Conservation (phyloP, 2,329 filamentous ascomycete species). For the Aspergillus aculeatinus region DNA sequence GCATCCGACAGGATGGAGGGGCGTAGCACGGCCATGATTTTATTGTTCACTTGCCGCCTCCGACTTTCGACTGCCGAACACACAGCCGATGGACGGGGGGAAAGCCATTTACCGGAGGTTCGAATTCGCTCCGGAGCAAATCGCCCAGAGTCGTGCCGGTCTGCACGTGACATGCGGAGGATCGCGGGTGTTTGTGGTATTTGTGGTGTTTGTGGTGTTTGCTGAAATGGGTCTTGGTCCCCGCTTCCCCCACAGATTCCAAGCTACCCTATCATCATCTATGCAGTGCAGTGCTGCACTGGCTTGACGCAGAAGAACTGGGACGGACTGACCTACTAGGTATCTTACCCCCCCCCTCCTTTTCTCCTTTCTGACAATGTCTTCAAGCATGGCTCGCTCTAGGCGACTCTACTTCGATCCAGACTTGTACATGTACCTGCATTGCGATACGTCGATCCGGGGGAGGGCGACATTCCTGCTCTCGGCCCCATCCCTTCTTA, state of each 20-base stretch:
- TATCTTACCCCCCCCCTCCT: too few relatives aligned
- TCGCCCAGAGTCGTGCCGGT: not conserved
- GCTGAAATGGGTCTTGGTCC: not conserved
- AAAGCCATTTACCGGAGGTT: slow-evolving; percentile 1
- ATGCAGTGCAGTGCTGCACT: too few relatives aligned
- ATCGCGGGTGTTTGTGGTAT: not conserved
- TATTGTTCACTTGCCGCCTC: not conserved
- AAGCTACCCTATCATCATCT: too few relatives aligned
- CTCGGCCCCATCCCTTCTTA: not conserved
- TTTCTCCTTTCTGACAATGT: not conserved
- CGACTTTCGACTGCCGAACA: slow-evolving; percentile 14
- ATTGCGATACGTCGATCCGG: not conserved
- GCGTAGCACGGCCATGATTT: not conserved
- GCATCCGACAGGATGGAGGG: not conserved
- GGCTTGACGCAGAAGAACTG: too few relatives aligned
- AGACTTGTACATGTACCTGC: not conserved
- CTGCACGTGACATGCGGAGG: not conserved
- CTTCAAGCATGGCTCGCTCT: not conserved
- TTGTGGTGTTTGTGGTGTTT: not conserved
- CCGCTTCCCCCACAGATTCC: not conserved
- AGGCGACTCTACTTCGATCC: not conserved
- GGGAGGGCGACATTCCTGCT: not conserved
- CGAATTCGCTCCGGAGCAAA: not conserved
- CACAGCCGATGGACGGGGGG: slow-evolving; percentile 11
- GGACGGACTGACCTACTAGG: too few relatives aligned